Evolutionary conservation across 768 basidiomycete species (phyloP), one percentile per base, ranked within the genome.

Genomic region (Mycena metata): DNA sequence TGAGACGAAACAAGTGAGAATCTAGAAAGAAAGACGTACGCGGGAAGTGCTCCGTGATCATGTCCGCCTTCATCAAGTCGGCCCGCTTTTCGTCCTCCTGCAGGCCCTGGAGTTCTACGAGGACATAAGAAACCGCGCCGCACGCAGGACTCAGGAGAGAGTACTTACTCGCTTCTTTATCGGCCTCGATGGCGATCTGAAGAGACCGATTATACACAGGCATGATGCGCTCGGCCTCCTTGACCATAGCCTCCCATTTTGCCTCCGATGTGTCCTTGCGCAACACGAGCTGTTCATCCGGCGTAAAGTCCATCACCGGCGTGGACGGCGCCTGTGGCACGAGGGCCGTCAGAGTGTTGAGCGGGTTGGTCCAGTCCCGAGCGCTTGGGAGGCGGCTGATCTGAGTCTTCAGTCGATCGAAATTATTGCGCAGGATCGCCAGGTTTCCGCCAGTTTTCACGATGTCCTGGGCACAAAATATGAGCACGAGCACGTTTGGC

Each of bases 391-490:
- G 10, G 24, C 16, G 30, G 3, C 4, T 13, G 7, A 15, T 19
- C 5, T n/a, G 10, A 21, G 16, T 41, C 42, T 63, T 57, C 49
- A 69, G 59, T 0, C 47, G 59, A 7, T 65, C 59, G 26, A 62
- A 69, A 9, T 60, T 50, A n/a, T 23, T 30, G 41, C 49, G 17
- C 7, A 72, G 64, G 8, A 62, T 52, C 0, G 59, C 42, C 2
- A 69, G 21, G 36, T 54, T 51, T 16, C 17, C 42, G n/a, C 70
- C 67, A 52, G 45, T 64, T 30, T 73, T 71, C 30, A 69, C 21
- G 13, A 71, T 50, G 43, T 73, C 72, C 72, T 73, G 56, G 15
- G 11, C 7, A 9, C 41, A 6, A 9, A 75, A 61, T 49, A 74
- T 56, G 47, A 69, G 63, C 19, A 72, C 59, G 5, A 75, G 64